Conservation (phyloP, 208 protist species). For the Crithidia fasciculata region DNA sequence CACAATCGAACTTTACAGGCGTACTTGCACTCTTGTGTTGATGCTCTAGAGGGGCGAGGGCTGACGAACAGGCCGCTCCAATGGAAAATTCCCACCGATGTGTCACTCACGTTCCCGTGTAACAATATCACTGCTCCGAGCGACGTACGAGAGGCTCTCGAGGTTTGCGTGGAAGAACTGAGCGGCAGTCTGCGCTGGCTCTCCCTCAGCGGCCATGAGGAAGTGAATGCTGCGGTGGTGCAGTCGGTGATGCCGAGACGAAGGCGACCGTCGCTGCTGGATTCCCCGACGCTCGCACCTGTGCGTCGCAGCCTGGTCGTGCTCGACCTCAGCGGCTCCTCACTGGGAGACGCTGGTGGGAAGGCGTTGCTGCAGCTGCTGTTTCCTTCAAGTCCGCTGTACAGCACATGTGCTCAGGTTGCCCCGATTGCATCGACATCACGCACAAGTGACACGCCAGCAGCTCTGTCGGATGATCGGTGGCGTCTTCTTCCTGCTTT, state of each 20-base stretch:
- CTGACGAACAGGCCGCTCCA: background rate
- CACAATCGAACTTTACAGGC: background rate
- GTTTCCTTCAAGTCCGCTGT: background rate
- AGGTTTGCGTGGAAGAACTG: background rate
- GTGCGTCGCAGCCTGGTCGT: background rate
- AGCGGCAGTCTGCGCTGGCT: background rate
- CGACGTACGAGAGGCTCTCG: background rate
- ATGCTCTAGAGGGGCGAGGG: background rate
- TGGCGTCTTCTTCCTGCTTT: slow-evolving; percentile 3
- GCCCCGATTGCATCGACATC: no score
- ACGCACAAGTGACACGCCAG: no score
- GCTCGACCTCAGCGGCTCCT: slow-evolving; percentile 20
- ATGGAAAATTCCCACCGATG: background rate
- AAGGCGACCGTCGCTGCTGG: background rate
- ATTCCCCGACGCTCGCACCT: background rate
- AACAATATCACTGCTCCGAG: background rate
- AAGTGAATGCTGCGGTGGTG: slow-evolving; percentile 1
- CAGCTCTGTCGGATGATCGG: background rate
- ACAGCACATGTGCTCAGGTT: no score
- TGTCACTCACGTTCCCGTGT: background rate
- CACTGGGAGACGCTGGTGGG: slow-evolving; percentile 28
- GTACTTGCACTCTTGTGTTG: background rate
- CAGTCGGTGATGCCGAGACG: background rate
- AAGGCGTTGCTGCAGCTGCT: slow-evolving; percentile 4
- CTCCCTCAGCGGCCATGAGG: slow-evolving; percentile 2